These are phyloP conservation scores for Pseudozyma hubeiensis DNA, from an alignment of 1,284 basidiomycete species.

Conservation along the genomic window DNA sequence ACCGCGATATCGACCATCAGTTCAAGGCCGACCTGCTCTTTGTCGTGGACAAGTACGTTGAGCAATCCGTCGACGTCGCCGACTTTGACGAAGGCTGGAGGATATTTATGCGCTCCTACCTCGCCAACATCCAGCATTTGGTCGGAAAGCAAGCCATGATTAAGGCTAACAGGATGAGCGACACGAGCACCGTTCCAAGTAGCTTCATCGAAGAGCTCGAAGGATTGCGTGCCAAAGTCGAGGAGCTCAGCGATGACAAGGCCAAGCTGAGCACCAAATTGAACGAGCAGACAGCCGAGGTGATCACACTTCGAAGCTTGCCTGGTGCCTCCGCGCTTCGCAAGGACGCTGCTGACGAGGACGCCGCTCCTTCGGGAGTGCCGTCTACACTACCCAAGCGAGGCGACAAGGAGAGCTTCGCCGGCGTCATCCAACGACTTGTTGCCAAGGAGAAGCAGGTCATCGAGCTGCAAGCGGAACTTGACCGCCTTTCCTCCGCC, in stretches of 20 bases:
- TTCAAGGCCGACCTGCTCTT: constrained; percentile 76
- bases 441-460: constrained; percentile 87
- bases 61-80: constrained; percentile 74
- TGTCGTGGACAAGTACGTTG: constrained; percentile 78
- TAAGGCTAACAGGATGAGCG: constrained; percentile 70
- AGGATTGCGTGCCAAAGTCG: constrained; percentile 74
- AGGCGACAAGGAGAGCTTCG: constrained; percentile 72
- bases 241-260: constrained; percentile 78
- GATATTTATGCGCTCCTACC: constrained; percentile 75
- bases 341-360: constrained; percentile 20
- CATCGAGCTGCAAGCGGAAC: constrained; percentile 77
- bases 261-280: constrained; percentile 73
- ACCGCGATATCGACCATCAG: constrained; percentile 75
- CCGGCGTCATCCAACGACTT: constrained; percentile 83
- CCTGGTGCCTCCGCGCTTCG: constrained; percentile 48
- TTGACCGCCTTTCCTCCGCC: constrained; percentile 72
- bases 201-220: constrained; percentile 77
- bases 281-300: constrained; percentile 76
- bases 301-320: constrained; percentile 76
- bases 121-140: constrained; percentile 76
- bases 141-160: constrained; percentile 77
- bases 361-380: constrained; percentile 6
- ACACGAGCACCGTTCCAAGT: constrained; percentile 70
- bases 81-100: constrained; percentile 79
- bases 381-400: constrained; percentile 40